phyloP scores from a whole-genome alignment of 257 asterid genomes.

The Coffea eugenioides region DNA sequence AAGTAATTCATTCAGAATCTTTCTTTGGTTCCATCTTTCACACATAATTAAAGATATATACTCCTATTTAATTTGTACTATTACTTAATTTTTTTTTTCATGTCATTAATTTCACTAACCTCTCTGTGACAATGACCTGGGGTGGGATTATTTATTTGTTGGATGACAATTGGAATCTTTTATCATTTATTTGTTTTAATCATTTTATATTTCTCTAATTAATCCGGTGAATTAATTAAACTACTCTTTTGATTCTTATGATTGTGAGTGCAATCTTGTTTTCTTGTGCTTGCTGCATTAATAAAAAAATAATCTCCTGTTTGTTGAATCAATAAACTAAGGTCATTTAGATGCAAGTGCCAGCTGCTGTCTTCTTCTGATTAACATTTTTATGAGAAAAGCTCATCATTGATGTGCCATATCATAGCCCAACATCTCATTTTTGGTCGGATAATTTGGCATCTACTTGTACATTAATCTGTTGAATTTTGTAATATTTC shows the following conservation, averaged over 20 bases:
- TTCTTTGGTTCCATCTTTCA: neutral
- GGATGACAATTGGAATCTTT: neutral
- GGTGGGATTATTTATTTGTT: slow-evolving; percentile 21
- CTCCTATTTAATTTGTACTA: neutral
- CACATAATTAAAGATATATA: neutral
- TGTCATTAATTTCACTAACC: neutral
- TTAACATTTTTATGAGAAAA: slow-evolving; percentile 22
- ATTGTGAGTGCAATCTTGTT: slow-evolving; percentile 39
- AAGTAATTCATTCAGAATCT: slow-evolving; percentile 33
- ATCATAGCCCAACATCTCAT: slow-evolving; percentile 25
- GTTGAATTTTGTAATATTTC: slow-evolving; percentile 3
- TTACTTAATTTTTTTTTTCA: neutral
- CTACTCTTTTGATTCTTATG: slow-evolving; percentile 29
- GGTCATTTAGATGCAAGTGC: slow-evolving; percentile 16
- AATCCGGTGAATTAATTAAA: slow-evolving; percentile 10
- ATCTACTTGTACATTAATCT: slow-evolving; percentile 18
- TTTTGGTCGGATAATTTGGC: slow-evolving; percentile 51
- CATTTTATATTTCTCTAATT: neutral
- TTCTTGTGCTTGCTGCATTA: slow-evolving; percentile 17
- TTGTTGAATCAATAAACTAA: slow-evolving; percentile 27
- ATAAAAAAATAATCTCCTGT: slow-evolving; percentile 25
- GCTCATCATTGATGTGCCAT: slow-evolving; percentile 20
- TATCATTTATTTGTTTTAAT: neutral
- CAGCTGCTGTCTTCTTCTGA: slow-evolving; percentile 11
- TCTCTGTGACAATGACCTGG: slow-evolving; percentile 14